A percentile compares a stretch with the other conserved stretches of the same genome.
phyloP scores from a whole-genome alignment of 129 eudicot genomes.

The Pulicaria dysenterica region DNA sequence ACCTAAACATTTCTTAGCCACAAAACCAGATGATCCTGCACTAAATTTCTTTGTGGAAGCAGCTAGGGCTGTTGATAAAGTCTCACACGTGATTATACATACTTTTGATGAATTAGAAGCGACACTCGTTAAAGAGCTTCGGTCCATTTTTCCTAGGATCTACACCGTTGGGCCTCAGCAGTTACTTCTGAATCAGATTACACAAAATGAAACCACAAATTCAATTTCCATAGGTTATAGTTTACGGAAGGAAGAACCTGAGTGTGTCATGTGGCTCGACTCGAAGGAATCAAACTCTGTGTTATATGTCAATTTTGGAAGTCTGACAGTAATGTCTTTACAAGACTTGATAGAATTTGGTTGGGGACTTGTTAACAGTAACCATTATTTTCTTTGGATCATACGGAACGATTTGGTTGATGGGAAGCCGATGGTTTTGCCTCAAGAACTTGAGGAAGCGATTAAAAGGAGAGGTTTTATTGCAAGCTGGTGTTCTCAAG shows the following conservation, averaged over 20 bases:
- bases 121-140: conserved; percentile 16
- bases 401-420: conserved; percentile 48
- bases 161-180: conserved; percentile 26
- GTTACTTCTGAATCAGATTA: conserved; percentile 3
- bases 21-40: not conserved
- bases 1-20: conserved; percentile 3
- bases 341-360: conserved; percentile 54
- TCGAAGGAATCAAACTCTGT: conserved; percentile 45
- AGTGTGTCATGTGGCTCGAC: conserved; percentile 59
- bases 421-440: conserved; percentile 39
- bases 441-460: conserved; percentile 39
- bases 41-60: conserved; percentile 2
- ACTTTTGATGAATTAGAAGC: conserved; percentile 19
- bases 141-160: conserved; percentile 17
- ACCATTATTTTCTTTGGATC: conserved; percentile 52
- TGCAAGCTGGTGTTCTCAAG: conserved; percentile 65
- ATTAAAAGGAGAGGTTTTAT: conserved; percentile 39
- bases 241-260: conserved; percentile 56
- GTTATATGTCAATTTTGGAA: conserved; percentile 63
- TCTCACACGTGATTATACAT: conserved; percentile 21
- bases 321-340: conserved; percentile 45
- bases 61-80: conserved; percentile 20
- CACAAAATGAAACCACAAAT: not conserved
- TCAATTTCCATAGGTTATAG: conserved; percentile 39
- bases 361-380: conserved; percentile 67